phyloP scores from a whole-genome alignment of 139 green algal species.

The Mesostigma viride region DNA sequence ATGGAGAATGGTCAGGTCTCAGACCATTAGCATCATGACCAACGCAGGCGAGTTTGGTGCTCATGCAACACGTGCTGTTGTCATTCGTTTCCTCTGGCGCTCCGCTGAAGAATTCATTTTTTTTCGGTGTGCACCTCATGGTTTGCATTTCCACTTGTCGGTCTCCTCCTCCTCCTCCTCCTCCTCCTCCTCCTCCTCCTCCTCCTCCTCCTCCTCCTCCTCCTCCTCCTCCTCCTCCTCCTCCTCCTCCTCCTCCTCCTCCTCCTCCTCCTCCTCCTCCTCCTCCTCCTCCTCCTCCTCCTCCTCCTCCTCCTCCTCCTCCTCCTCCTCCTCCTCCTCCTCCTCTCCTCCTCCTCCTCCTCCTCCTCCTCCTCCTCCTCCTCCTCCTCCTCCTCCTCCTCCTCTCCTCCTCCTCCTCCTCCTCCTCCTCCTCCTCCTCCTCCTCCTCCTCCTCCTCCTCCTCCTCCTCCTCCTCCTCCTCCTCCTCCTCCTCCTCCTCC shows the following conservation, averaged over 20 bases:
- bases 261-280: slow-evolving; percentile 11
- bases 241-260: slow-evolving; percentile 10
- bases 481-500: slow-evolving; percentile 11
- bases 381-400: background rate
- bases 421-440: background rate
- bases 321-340: slow-evolving; percentile 6
- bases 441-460: slow-evolving; percentile 9
- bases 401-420: slow-evolving; percentile 1
- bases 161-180: too few species aligned
- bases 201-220: background rate
- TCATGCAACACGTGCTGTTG: too few species aligned
- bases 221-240: slow-evolving; percentile 1
- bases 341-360: background rate
- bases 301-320: slow-evolving; percentile 12
- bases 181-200: background rate
- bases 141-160: background rate
- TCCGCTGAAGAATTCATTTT: too few species aligned
- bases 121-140: background rate
- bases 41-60: too few species aligned
- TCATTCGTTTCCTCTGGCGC: too few species aligned
- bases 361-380: background rate
- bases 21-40: too few species aligned
- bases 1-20: too few species aligned
- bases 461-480: slow-evolving; percentile 12
- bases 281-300: slow-evolving; percentile 11